Conservation (phyloP, 345 rosid genomes). For the Trapa bicornis region DNA sequence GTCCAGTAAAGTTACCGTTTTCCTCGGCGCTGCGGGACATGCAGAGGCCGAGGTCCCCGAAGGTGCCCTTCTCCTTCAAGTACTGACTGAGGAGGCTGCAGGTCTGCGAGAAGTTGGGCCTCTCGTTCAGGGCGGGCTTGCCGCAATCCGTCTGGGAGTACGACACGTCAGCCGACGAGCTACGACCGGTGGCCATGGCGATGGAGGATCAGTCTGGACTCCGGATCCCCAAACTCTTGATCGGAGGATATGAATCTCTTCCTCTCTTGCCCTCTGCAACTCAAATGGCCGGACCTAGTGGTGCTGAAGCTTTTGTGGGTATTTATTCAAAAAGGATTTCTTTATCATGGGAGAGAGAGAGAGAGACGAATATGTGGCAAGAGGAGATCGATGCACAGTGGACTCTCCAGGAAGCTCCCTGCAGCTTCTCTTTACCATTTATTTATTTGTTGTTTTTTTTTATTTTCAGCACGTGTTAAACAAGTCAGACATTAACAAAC, state of each 20-base stretch:
- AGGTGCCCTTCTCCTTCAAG: constrained; percentile 59
- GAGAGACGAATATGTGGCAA: constrained; percentile 15
- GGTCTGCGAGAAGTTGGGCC: constrained; percentile 49
- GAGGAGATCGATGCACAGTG: background rate
- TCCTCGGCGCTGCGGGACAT: constrained; percentile 37
- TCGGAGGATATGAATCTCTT: background rate
- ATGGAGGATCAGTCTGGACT: background rate
- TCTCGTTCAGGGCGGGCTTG: constrained; percentile 22
- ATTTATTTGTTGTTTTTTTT: background rate
- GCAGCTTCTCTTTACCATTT: constrained; percentile 6
- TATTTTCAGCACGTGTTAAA: background rate
- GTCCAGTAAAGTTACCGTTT: constrained; percentile 22
- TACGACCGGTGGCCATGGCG: background rate
- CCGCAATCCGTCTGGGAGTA: constrained; percentile 30
- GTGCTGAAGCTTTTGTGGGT: background rate
- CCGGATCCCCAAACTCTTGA: background rate
- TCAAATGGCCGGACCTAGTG: background rate
- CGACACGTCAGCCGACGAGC: constrained; percentile 30
- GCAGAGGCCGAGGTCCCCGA: constrained; percentile 68
- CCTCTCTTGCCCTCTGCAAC: background rate
- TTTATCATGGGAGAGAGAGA: background rate
- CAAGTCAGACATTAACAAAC: background rate
- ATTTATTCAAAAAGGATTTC: background rate
- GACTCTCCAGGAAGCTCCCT: constrained; percentile 1
- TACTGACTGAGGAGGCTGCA: constrained; percentile 68